phyloP scores from a whole-genome alignment of 176 grass and related monocot species.

The Tuctoria greenei region DNA sequence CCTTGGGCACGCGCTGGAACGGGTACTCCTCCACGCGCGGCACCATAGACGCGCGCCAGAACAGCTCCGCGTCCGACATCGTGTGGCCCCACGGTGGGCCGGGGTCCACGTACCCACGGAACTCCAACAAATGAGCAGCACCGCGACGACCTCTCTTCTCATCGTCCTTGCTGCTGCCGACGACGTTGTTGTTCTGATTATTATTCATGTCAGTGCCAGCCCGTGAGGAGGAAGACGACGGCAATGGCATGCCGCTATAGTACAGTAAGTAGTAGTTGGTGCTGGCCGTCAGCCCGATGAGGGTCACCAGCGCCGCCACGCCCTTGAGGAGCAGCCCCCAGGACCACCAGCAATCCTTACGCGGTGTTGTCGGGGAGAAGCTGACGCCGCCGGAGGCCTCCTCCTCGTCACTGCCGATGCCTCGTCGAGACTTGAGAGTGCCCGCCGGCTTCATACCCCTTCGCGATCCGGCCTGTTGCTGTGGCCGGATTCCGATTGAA shows the following conservation, averaged over 20 bases:
- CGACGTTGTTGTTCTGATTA: background rate
- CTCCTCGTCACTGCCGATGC: slow-evolving; percentile 24
- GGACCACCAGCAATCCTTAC: slow-evolving; percentile 38
- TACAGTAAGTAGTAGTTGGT: slow-evolving; percentile 33
- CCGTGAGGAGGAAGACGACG: background rate
- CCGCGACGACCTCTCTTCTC: background rate
- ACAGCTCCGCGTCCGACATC: slow-evolving; percentile 58
- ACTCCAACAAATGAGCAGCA: background rate
- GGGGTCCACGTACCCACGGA: slow-evolving; percentile 48
- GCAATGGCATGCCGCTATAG: slow-evolving; percentile 11
- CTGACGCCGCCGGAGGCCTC: background rate
- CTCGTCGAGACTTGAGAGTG: slow-evolving; percentile 45
- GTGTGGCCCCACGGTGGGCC: slow-evolving; percentile 28
- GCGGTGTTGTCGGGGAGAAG: slow-evolving; percentile 34
- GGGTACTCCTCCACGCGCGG: slow-evolving; percentile 59
- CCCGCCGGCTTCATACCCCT: slow-evolving; percentile 32
- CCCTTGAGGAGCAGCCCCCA: slow-evolving; percentile 45
- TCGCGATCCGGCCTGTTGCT: too few relatives aligned
- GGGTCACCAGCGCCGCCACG: slow-evolving; percentile 31
- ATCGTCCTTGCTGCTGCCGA: background rate
- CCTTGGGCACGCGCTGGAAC: slow-evolving; percentile 58
- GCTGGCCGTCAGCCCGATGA: slow-evolving; percentile 39
- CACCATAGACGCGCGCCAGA: slow-evolving; percentile 62
- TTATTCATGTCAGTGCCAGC: background rate
- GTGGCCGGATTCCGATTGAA: too few relatives aligned